phyloP scores from a whole-genome alignment of 345 rosid genomes.

The Dipteronia dyeriana region DNA sequence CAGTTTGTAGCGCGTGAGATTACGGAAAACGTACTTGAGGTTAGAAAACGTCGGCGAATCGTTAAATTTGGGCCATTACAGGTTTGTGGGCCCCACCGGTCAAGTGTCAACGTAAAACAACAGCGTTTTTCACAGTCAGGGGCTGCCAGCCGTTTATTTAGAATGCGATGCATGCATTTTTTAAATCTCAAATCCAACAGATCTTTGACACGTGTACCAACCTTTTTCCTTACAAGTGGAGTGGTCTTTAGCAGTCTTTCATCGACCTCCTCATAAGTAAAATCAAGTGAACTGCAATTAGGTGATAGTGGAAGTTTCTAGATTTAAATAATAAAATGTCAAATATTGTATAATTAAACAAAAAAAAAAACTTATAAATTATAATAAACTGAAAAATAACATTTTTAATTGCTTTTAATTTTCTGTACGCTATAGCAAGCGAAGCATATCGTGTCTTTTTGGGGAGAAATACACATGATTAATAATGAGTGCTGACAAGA shows the following conservation, averaged over 20 bases:
- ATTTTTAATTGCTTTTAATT: too few relatives aligned
- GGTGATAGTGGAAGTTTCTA: background rate
- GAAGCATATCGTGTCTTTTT: background rate
- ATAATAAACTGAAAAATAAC: too few relatives aligned
- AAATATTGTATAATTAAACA: too few relatives aligned
- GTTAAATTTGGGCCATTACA: background rate
- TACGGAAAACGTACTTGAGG: background rate
- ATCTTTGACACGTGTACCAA: constrained; percentile 2
- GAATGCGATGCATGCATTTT: constrained; percentile 8
- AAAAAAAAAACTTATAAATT: too few relatives aligned
- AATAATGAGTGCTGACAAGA: too few relatives aligned
- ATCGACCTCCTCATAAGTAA: background rate
- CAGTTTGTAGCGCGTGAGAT: background rate
- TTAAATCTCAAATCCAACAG: too few relatives aligned
- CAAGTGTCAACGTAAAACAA: constrained; percentile 10
- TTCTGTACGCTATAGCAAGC: background rate
- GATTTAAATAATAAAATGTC: too few relatives aligned
- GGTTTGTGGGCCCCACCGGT: constrained; percentile 13
- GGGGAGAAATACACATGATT: background rate
- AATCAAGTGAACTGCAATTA: background rate
- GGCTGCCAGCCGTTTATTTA: constrained; percentile 4
- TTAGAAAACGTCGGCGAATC: background rate
- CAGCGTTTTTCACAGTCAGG: constrained; percentile 9
- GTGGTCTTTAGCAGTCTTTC: background rate
- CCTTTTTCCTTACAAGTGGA: background rate